Evolutionary conservation across 2,329 filamentous ascomycete species (phyloP), one percentile per base, ranked within the genome.

Genomic region (Phaeosphaeriaceae sp.): DNA sequence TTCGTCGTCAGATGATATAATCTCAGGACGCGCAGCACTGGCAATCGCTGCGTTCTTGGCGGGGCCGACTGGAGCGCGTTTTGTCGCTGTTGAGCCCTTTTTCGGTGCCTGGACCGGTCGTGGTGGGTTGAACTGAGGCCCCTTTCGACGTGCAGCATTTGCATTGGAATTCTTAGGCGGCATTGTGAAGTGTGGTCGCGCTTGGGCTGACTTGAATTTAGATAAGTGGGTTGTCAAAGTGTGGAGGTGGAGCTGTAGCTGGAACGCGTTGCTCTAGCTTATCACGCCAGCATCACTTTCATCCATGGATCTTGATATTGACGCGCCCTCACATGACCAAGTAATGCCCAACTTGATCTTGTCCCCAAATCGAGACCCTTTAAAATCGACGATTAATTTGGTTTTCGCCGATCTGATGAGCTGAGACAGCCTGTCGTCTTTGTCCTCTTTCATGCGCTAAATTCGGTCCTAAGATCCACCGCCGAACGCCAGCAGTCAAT

Each of bases 61-160:
- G 9, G 48, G 47, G 37, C 42, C 52, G 20, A 58, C 49, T n/a
- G 58, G 47, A 16, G 56, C 61, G 51, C 59, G 60, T 59, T 63
- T 61, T 18, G 64, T 41, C 2, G 56, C 39, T 15, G 58, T 51
- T 7, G 68, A 43, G 9, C 60, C 34, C 41, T 66, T 57, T 6
- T 62, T 48, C 11, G 63, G 23, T 21, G 60, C 49, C 43, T 71
- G 67, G 32, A 71, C 61, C 4, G 68, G 70, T 15, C 70, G 66
- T 6, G 71, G 72, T 8, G 72, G 71, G 18, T 74, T 72, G 57
- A 74, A 74, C 1, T 69, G 61, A 3, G 69, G 66, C 0, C 66
- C 68, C 51, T 68, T 71, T n/a, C 69, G 63, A 23, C 59, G 53
- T 4, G 53, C 26, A 16, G 52, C 46, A 41, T 61, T 64, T 7